These are phyloP conservation scores for Chaetoscypha palmicola DNA, from an alignment of 2,329 filamentous ascomycete genomes.

Conservation along the genomic window DNA sequence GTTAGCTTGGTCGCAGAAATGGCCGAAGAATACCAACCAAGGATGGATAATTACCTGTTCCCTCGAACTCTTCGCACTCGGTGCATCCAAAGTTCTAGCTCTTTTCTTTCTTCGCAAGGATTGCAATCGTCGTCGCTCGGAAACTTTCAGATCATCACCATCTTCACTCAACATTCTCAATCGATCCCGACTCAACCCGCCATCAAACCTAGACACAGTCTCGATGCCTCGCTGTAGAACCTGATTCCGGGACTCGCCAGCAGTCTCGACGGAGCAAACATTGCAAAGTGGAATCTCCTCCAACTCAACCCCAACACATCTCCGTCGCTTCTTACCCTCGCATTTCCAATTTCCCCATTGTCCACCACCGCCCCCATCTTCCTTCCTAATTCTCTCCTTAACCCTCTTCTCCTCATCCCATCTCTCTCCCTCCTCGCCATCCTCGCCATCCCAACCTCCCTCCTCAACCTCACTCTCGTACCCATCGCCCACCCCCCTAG, in stretches of 20 bases:
- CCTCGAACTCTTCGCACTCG: not conserved
- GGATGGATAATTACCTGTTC: not conserved
- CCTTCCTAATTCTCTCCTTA: not conserved
- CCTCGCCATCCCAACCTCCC: slow-evolving; percentile 7
- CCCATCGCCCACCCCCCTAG: slow-evolving; percentile 2
- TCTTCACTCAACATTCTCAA: slow-evolving; percentile 34
- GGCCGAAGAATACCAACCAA: not conserved
- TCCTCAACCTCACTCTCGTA: slow-evolving; percentile 1
- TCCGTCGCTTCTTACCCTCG: slow-evolving; percentile 6
- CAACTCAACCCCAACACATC: slow-evolving; percentile 35
- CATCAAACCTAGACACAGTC: slow-evolving; percentile 39
- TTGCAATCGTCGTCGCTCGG: slow-evolving; percentile 7
- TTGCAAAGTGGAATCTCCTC: slow-evolving; percentile 43
- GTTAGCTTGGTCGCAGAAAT: not conserved
- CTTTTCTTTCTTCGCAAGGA: slow-evolving; percentile 6
- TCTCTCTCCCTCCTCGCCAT: slow-evolving; percentile 3
- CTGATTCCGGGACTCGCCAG: slow-evolving; percentile 24
- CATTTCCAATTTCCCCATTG: slow-evolving; percentile 1
- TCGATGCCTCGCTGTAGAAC: slow-evolving; percentile 38
- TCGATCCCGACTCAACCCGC: slow-evolving; percentile 39
- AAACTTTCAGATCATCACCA: slow-evolving; percentile 7
- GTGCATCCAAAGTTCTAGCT: slow-evolving; percentile 4
- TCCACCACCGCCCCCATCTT: not conserved
- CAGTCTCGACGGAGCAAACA: slow-evolving; percentile 37
- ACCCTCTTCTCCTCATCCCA: slow-evolving; percentile 2